A percentile compares a stretch with the other conserved stretches of the same genome.
phyloP scores from a whole-genome alignment of 179 eudicot species.

The Beta lomatogona region DNA sequence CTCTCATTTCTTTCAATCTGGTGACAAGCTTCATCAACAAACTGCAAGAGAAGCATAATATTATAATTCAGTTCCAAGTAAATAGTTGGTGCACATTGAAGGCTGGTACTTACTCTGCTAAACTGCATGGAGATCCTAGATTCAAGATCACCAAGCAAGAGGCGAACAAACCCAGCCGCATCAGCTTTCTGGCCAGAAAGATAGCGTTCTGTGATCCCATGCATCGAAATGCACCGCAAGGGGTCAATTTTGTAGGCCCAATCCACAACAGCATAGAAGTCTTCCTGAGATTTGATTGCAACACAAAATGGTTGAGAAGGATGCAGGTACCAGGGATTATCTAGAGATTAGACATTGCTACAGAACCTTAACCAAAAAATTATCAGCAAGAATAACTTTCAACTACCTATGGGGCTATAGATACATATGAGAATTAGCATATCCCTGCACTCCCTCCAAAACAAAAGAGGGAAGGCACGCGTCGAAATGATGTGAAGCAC shows the following conservation, averaged over 20 bases:
- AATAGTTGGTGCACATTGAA: not conserved
- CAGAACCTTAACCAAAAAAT: not conserved
- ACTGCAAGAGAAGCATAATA: slow-evolving; percentile 45
- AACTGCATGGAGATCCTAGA: slow-evolving; percentile 86
- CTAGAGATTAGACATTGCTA: not conserved
- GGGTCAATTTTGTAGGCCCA: slow-evolving; percentile 98
- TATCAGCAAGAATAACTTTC: not conserved
- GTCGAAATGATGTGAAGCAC: not conserved
- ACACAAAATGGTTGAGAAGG: slow-evolving; percentile 11
- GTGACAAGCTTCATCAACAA: slow-evolving; percentile 98
- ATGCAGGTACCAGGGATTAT: not conserved
- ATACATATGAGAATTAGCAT: not conserved
- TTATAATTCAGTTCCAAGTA: not conserved
- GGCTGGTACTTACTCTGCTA: slow-evolving; percentile 51
- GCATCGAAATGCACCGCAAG: slow-evolving; percentile 95
- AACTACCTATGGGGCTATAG: too few species aligned
- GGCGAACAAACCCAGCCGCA: slow-evolving; percentile 96
- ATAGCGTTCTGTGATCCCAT: slow-evolving; percentile 85
- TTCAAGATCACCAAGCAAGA: slow-evolving; percentile 92
- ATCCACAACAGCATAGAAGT: slow-evolving; percentile 93
- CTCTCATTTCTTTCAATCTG: slow-evolving; percentile 94
- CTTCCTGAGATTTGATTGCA: slow-evolving; percentile 59
- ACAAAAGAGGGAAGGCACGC: not conserved
- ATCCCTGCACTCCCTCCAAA: not conserved
- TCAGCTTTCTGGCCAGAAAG: slow-evolving; percentile 95